These are phyloP conservation scores for Aspergillus homomorphus DNA, from an alignment of 495 filamentous ascomycete genomes.

Conservation along the genomic window DNA sequence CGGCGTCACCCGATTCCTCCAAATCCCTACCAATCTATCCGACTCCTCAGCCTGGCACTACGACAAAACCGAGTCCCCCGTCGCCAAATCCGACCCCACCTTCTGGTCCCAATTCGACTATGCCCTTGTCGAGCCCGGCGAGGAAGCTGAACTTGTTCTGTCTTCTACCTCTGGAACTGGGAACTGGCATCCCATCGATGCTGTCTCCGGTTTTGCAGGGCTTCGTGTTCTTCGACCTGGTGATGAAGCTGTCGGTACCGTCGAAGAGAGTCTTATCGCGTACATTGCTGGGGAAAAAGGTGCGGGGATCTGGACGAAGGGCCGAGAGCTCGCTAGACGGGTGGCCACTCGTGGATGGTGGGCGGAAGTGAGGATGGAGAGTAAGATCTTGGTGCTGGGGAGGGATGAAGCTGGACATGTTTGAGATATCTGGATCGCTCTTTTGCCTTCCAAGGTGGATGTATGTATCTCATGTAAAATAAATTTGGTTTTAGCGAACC, in stretches of 20 bases:
- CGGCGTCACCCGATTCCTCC: slow-evolving; percentile 83
- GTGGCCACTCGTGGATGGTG: slow-evolving; percentile 38
- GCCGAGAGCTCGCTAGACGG: slow-evolving; percentile 23
- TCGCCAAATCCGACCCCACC: slow-evolving; percentile 49
- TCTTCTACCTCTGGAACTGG: slow-evolving; percentile 28
- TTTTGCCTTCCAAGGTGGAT: neutral
- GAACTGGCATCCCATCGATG: slow-evolving; percentile 67
- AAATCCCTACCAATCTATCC: slow-evolving; percentile 24
- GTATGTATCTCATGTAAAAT: neutral
- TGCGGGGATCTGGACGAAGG: slow-evolving; percentile 21
- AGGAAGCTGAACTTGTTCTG: slow-evolving; percentile 47
- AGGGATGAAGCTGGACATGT: slow-evolving; percentile 10
- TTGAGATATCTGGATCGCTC: neutral
- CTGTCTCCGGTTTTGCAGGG: slow-evolving; percentile 69
- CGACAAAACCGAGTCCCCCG: slow-evolving; percentile 52
- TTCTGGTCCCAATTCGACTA: slow-evolving; percentile 90
- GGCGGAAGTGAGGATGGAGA: slow-evolving; percentile 42
- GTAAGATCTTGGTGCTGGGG: slow-evolving; percentile 36
- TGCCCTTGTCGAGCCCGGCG: slow-evolving; percentile 61
- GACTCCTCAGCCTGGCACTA: slow-evolving; percentile 44
- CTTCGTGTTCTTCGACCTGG: slow-evolving; percentile 61
- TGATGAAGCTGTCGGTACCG: slow-evolving; percentile 28
- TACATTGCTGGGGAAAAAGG: slow-evolving; percentile 21
- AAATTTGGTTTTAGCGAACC: neutral
- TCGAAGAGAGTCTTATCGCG: slow-evolving; percentile 30